Conservation (phyloP, 805 yeast species). For the Teunomyces gatunensis region DNA sequence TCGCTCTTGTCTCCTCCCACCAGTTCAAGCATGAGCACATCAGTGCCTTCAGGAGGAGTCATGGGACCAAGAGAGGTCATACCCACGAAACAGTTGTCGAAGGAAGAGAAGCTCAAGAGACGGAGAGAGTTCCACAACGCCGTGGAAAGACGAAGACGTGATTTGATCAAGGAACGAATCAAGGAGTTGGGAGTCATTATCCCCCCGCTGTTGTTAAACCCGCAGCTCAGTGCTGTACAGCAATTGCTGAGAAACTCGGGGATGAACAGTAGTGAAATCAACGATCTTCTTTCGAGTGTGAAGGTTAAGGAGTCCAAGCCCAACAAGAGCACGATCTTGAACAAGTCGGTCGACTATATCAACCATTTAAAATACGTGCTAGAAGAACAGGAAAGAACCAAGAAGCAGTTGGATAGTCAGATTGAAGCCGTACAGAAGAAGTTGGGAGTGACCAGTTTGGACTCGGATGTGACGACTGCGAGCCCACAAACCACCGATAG, state of each 20-base stretch:
- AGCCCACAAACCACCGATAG: neutral
- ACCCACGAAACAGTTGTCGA: slow-evolving; percentile 40
- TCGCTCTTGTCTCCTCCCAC: slow-evolving; percentile 24
- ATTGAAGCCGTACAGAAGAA: slow-evolving; percentile 6
- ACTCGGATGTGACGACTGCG: neutral
- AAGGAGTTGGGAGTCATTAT: slow-evolving; percentile 78
- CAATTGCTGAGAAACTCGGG: slow-evolving; percentile 34
- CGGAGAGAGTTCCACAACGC: slow-evolving; percentile 91
- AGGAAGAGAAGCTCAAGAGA: slow-evolving; percentile 71
- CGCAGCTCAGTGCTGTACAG: slow-evolving; percentile 43
- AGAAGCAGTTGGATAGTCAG: slow-evolving; percentile 29
- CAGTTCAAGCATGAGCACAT: slow-evolving; percentile 23
- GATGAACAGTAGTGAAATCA: slow-evolving; percentile 30
- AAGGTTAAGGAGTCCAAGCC: slow-evolving; percentile 68
- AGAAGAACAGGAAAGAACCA: slow-evolving; percentile 51
- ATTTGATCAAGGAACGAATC: slow-evolving; percentile 83
- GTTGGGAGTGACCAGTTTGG: neutral
- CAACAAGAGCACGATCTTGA: slow-evolving; percentile 75
- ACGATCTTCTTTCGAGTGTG: slow-evolving; percentile 36
- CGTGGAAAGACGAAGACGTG: slow-evolving; percentile 89
- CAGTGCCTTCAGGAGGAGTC: slow-evolving; percentile 22
- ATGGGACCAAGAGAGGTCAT: slow-evolving; percentile 10
- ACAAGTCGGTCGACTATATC: slow-evolving; percentile 78
- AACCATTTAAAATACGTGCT: slow-evolving; percentile 61
- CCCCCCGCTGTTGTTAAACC: slow-evolving; percentile 68